phyloP scores from a whole-genome alignment of 345 rosid species.

The Linum usitatissimum region DNA sequence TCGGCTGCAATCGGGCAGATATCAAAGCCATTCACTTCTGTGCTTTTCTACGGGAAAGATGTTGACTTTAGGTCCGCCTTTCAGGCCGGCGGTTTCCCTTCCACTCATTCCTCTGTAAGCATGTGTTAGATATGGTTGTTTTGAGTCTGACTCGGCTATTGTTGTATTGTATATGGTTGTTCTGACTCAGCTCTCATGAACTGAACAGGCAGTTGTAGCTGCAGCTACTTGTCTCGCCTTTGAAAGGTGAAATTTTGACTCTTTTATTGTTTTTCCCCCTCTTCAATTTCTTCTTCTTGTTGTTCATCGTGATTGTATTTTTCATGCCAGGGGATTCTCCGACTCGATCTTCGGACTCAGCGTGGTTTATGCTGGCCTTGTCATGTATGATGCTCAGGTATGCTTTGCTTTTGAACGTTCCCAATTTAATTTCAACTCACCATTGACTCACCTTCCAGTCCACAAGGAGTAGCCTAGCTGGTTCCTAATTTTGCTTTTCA shows the following conservation, averaged over 20 bases:
- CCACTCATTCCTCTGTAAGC: constrained; percentile 74
- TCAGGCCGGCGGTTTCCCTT: constrained; percentile 90
- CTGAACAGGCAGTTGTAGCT: constrained; percentile 61
- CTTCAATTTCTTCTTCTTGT: background rate
- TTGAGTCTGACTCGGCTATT: background rate
- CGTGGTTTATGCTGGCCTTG: constrained; percentile 66
- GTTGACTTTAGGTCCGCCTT: constrained; percentile 44
- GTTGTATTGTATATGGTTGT: background rate
- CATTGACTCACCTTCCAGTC: too few relatives aligned
- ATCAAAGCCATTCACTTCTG: constrained; percentile 62
- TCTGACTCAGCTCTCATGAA: background rate
- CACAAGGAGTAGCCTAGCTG: too few relatives aligned
- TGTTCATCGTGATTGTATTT: background rate
- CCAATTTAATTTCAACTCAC: background rate
- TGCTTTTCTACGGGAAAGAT: constrained; percentile 43
- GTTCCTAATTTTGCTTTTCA: too few relatives aligned
- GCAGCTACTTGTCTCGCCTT: constrained; percentile 75
- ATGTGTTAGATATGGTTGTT: background rate
- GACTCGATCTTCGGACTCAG: constrained; percentile 72
- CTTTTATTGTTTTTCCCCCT: background rate
- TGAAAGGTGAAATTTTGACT: constrained; percentile 43
- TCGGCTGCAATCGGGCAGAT: constrained; percentile 83
- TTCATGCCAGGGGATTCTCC: constrained; percentile 57
- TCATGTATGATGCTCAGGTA: constrained; percentile 95
- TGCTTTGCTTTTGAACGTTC: background rate